phyloP scores from a whole-genome alignment of 2,329 filamentous ascomycete species.

The Keithomyces neogunnii region DNA sequence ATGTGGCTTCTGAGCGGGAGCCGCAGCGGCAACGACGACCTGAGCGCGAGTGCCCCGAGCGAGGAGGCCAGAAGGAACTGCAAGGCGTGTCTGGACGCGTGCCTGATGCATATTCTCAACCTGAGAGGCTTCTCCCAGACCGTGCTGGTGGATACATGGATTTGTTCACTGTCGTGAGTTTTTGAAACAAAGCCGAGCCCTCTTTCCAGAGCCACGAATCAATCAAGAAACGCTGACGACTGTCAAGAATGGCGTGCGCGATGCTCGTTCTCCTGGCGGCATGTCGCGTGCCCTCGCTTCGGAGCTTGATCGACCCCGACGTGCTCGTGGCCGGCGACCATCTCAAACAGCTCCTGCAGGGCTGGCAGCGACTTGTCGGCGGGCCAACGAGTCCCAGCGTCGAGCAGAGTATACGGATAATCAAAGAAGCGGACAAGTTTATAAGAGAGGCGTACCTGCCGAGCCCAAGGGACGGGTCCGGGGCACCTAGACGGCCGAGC shows the following conservation, averaged over 20 bases:
- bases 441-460: constrained; percentile 26
- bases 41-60: constrained; percentile 17
- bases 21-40: constrained; percentile 15
- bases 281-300: constrained; percentile 28
- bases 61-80: constrained; percentile 31
- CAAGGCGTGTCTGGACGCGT: constrained; percentile 37
- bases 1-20: constrained; percentile 38
- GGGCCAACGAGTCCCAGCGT: constrained; percentile 35
- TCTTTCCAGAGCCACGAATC: too few species aligned
- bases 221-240: neutral
- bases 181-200: too few species aligned
- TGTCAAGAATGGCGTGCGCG: constrained; percentile 35
- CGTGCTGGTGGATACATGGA: constrained; percentile 45
- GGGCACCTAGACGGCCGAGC: neutral
- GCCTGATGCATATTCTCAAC: constrained; percentile 39
- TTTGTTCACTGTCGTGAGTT: constrained; percentile 42
- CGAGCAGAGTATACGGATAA: constrained; percentile 36
- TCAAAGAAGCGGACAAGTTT: constrained; percentile 33
- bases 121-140: constrained; percentile 40
- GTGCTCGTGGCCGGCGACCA: constrained; percentile 31
- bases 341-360: constrained; percentile 28
- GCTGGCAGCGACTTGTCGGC: constrained; percentile 33
- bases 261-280: constrained; percentile 41
- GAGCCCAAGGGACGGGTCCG: constrained; percentile 1
- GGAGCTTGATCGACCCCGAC: constrained; percentile 28